A percentile compares a stretch with the other conserved stretches of the same genome.
These are phyloP conservation scores for Eucalyptus curtisii DNA, from an alignment of 345 rosid genomes.

Conservation along the genomic window DNA sequence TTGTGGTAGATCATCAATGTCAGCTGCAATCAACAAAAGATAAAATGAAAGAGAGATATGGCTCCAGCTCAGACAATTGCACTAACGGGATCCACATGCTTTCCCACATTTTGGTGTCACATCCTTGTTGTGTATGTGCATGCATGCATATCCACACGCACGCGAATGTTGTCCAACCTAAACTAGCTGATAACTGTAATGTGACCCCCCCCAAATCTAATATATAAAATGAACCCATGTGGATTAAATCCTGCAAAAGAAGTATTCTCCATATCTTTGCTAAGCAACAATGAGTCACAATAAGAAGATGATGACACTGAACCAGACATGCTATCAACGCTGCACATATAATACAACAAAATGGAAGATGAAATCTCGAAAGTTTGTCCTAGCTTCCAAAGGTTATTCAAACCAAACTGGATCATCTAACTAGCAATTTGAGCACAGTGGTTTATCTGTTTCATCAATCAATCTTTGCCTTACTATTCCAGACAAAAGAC, in stretches of 20 bases:
- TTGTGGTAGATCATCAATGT: neutral
- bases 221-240: neutral
- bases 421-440: neutral
- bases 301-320: neutral
- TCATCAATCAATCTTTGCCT: neutral
- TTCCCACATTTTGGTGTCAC: neutral
- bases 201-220: neutral
- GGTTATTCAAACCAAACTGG: neutral
- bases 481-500: neutral
- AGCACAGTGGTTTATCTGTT: neutral
- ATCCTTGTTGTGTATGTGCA: neutral
- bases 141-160: rapidly evolving
- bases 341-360: neutral
- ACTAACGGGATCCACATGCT: neutral
- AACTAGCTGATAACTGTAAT: neutral
- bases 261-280: neutral
- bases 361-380: neutral
- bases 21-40: neutral
- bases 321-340: neutral
- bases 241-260: neutral
- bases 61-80: neutral
- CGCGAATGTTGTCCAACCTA: neutral
- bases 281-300: neutral
- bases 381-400: neutral
- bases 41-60: neutral